A percentile compares a stretch with the other conserved stretches of the same genome.
Evolutionary conservation across 2,329 filamentous ascomycete species (phyloP).

Genomic region (Pochonia chlamydosporia): DNA sequence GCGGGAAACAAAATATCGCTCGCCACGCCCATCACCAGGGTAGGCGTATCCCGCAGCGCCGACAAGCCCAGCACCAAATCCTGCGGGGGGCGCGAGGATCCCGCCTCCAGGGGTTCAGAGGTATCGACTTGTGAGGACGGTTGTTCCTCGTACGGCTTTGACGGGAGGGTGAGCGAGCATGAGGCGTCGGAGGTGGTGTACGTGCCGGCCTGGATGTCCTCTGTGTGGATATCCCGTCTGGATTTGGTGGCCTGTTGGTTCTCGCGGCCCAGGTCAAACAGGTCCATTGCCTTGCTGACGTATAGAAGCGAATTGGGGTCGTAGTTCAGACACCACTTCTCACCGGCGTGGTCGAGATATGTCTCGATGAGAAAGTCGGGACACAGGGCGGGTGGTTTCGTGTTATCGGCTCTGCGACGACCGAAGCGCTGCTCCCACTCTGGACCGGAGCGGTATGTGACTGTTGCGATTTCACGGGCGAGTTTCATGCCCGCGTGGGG

Average conservation of each 20-base stretch:
- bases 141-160: conserved; percentile 81
- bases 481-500: conserved; percentile 98
- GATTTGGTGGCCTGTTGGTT: conserved; percentile 59
- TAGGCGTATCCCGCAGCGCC: conserved; percentile 67
- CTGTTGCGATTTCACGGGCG: conserved; percentile 92
- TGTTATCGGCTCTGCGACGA: conserved; percentile 75
- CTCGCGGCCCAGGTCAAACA: conserved; percentile 80
- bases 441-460: conserved; percentile 92
- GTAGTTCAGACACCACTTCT: conserved; percentile 97
- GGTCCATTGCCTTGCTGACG: conserved; percentile 97
- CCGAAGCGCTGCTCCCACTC: conserved; percentile 98
- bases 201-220: conserved; percentile 50
- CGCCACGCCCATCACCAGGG: conserved; percentile 86
- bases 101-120: conserved; percentile 11
- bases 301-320: conserved; percentile 94
- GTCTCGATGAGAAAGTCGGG: conserved; percentile 98
- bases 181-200: conserved; percentile 33
- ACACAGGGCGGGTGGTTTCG: conserved; percentile 85
- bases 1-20: conserved; percentile 96
- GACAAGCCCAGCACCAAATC: conserved; percentile 76
- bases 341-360: conserved; percentile 93
- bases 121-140: conserved; percentile 39
- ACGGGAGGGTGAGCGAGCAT: conserved; percentile 80
- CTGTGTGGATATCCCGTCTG: conserved; percentile 56
- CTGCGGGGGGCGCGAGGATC: conserved; percentile 55